Percentiles rank a stretch among this genome's conserved stretches.
Conservation (phyloP, 257 asterid genomes). For the Gentiana macrophylla region DNA sequence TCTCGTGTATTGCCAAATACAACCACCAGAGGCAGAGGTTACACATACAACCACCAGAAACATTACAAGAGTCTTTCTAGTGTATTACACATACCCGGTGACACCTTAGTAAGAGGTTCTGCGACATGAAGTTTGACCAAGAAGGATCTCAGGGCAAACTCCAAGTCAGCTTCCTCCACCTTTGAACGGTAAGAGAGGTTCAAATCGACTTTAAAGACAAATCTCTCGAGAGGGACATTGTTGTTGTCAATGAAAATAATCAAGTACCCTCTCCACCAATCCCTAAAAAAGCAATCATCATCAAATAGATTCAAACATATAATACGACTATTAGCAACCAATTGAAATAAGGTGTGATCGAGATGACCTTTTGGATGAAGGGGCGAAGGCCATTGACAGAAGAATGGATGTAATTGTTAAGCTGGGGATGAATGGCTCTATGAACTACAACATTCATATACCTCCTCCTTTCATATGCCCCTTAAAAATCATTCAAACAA, state of each 20-base stretch:
- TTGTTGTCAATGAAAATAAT: constrained; percentile 50
- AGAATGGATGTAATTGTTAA: constrained; percentile 55
- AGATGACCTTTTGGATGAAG: constrained; percentile 56
- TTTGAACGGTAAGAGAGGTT: constrained; percentile 48
- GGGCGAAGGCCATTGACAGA: constrained; percentile 67
- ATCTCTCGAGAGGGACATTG: constrained; percentile 65
- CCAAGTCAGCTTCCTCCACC: constrained; percentile 59
- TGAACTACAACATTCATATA: constrained; percentile 87
- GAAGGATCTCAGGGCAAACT: constrained; percentile 74
- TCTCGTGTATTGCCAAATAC: too few species aligned
- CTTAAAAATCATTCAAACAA: constrained; percentile 18
- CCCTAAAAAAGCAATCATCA: constrained; percentile 29
- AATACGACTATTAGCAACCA: too few species aligned
- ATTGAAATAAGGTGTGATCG: background rate
- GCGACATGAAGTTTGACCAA: constrained; percentile 71
- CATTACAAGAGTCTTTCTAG: background rate
- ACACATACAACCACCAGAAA: too few species aligned
- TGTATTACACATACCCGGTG: constrained; percentile 35
- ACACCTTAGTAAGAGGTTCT: constrained; percentile 54
- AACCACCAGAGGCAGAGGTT: too few species aligned
- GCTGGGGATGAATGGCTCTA: constrained; percentile 67
- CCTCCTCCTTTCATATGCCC: constrained; percentile 81
- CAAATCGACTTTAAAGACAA: constrained; percentile 66
- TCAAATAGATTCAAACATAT: too few species aligned
- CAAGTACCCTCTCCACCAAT: constrained; percentile 77